Evolutionary conservation across 225 moss, liverwort and hornwort species (phyloP).

Genomic region (Pseudoscleropodium purum): DNA sequence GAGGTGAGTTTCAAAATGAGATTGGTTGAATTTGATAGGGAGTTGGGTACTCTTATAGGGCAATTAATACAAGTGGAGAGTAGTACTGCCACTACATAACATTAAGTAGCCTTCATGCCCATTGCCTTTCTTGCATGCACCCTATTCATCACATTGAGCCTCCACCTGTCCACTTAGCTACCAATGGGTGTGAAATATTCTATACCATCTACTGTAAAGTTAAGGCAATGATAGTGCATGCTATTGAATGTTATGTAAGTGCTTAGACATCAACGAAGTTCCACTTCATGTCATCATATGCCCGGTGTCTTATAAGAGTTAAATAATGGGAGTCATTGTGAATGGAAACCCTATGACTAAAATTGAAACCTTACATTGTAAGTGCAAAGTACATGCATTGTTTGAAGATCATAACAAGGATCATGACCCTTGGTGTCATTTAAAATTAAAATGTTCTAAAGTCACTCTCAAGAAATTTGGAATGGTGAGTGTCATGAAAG

Average conservation of each 20-base stretch:
- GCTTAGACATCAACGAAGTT: background rate
- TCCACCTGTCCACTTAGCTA: too few relatives aligned
- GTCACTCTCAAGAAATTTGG: accelerated
- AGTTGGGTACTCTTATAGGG: accelerated
- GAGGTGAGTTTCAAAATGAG: background rate
- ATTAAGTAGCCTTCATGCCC: too few relatives aligned
- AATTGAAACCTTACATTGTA: too few relatives aligned
- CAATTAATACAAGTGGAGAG: background rate
- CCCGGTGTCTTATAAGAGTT: accelerated
- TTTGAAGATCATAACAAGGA: background rate
- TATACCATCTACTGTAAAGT: too few relatives aligned
- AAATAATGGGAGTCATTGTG: accelerated
- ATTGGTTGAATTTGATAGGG: accelerated
- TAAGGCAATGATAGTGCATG: too few relatives aligned
- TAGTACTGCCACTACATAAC: background rate
- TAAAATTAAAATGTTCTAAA: background rate
- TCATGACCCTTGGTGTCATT: accelerated
- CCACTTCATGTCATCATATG: background rate
- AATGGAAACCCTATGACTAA: too few relatives aligned
- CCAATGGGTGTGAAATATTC: too few relatives aligned
- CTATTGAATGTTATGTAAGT: background rate
- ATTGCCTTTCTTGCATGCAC: too few relatives aligned
- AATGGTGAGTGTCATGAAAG: background rate
- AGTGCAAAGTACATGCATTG: background rate
- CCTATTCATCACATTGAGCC: too few relatives aligned